Base-by-base conservation (phyloP, 768 basidiomycete species). In the Suillus spraguei region DNA sequence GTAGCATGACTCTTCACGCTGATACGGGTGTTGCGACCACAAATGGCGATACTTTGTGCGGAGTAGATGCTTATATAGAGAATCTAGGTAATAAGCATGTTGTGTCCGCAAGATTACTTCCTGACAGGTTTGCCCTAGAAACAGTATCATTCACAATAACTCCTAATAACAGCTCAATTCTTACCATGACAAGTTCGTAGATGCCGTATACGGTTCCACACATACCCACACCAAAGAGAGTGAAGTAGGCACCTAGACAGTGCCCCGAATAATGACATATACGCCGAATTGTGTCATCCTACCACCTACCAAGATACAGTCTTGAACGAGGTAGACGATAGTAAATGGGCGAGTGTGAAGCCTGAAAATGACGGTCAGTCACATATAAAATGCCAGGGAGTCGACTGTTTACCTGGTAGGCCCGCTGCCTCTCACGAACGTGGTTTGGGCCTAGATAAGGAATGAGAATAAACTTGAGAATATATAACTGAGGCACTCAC, bases 351-450 rank as follows among this genome's bases (percentile, higher is more conserved):
- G 75, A 76, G 67, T 81, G 75, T 59, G 85, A 78, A 32, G 72
- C 63, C 74, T 82, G 61, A 59, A 61, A 50, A 17, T 11, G 7
- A 39, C 22, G 61, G 61, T 66, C 66, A 56, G 64, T 64, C 59
- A 50, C 35, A 53, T 62, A 60, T n/a, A 20, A 20, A 13, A n/a
- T 28, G 42, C 17, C 13, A 1, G 32, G 36, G 3, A 36, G 32
- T 56, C 36, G 49, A 10, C 46, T 56, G 74, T 41, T n/a, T 63
- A 91, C 92, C 82, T 93, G 92, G 74, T 85, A 82, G 52, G 72
- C 64, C 78, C 77, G 85, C 77, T 93, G 91, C 72, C 78, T 87
- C 77, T 88, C 85, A 47, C 85, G 74, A 65, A 91, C 82, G 61
- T 73, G 73, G 80, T 93, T 90, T 68, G 87, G 88, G 73, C 83